These are phyloP conservation scores for Penicillium aurantiogriseum DNA, from an alignment of 2,329 filamentous ascomycete species.

Conservation along the genomic window DNA sequence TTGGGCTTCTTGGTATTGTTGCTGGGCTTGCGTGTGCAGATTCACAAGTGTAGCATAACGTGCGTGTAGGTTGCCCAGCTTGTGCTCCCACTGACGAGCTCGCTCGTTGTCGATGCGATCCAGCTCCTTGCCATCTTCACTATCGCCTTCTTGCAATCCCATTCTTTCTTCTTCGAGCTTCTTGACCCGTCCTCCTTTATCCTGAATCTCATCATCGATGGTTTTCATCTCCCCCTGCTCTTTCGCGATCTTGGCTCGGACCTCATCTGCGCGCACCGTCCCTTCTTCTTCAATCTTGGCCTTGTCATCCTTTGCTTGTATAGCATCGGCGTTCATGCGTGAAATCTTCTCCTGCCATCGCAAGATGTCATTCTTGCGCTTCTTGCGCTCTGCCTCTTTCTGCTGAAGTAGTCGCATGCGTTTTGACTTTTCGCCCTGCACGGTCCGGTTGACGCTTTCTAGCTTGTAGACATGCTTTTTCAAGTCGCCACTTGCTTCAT, in stretches of 20 bases:
- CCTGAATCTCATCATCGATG: conserved; percentile 61
- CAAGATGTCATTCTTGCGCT: conserved; percentile 58
- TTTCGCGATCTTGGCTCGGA: conserved; percentile 45
- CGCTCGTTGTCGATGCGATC: conserved; percentile 51
- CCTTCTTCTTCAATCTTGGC: conserved; percentile 41
- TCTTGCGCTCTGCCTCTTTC: conserved; percentile 60
- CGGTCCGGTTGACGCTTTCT: conserved; percentile 76
- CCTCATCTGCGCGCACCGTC: conserved; percentile 40
- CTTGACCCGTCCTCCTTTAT: conserved; percentile 61
- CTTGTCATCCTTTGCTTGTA: conserved; percentile 46
- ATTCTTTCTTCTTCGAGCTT: conserved; percentile 59
- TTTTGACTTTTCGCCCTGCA: conserved; percentile 74
- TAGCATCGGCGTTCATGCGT: conserved; percentile 52
- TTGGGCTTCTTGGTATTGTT: conserved; percentile 48
- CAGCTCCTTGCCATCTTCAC: conserved; percentile 52
- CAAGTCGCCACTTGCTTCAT: conserved; percentile 81
- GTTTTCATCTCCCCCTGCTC: conserved; percentile 52
- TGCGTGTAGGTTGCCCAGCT: conserved; percentile 42
- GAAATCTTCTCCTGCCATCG: conserved; percentile 57
- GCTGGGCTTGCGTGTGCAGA: conserved; percentile 44
- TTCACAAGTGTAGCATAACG: conserved; percentile 45
- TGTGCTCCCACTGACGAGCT: conserved; percentile 48
- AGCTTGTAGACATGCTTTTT: conserved; percentile 76
- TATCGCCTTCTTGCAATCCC: conserved; percentile 48
- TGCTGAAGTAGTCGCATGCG: conserved; percentile 66